Conservation (phyloP, 371 early-diverging fungal species). For the Syncephalastrum racemosum region DNA sequence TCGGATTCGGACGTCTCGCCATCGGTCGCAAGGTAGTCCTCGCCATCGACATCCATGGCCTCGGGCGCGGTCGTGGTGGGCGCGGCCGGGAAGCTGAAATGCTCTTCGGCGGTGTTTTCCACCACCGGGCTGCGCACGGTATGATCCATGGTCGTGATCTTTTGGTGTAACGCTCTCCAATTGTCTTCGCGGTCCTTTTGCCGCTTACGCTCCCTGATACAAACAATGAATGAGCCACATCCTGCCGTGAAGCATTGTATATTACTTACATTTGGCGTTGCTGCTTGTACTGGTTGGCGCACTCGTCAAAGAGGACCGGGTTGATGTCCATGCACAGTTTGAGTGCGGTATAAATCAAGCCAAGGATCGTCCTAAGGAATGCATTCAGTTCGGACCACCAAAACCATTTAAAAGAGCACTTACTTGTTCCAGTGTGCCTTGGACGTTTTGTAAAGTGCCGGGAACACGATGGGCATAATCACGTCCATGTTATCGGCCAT, state of each 20-base stretch:
- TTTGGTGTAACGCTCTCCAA: constrained; percentile 77
- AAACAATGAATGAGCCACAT: background rate
- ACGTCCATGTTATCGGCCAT: constrained; percentile 87
- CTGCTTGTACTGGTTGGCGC: constrained; percentile 82
- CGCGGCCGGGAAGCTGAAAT: constrained; percentile 13
- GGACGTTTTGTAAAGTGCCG: constrained; percentile 87
- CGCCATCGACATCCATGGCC: constrained; percentile 28
- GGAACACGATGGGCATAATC: constrained; percentile 92
- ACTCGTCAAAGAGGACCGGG: constrained; percentile 91
- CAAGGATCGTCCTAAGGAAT: constrained; percentile 79
- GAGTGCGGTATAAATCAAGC: constrained; percentile 91
- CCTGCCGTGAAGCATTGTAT: background rate
- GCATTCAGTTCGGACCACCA: too few species aligned
- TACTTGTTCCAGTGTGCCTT: constrained; percentile 97
- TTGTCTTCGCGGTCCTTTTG: constrained; percentile 84
- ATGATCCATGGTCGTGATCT: constrained; percentile 9
- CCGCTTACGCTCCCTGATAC: constrained; percentile 77
- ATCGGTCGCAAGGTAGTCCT: constrained; percentile 31
- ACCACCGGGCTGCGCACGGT: background rate
- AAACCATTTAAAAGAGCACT: too few species aligned
- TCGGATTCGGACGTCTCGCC: constrained; percentile 24
- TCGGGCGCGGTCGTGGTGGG: background rate
- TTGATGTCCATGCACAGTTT: constrained; percentile 95
- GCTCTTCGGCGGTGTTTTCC: constrained; percentile 3
- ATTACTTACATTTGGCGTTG: constrained; percentile 75